Conservation (phyloP, 1,139 yeast genomes). For the Geotrichum restrictum region DNA sequence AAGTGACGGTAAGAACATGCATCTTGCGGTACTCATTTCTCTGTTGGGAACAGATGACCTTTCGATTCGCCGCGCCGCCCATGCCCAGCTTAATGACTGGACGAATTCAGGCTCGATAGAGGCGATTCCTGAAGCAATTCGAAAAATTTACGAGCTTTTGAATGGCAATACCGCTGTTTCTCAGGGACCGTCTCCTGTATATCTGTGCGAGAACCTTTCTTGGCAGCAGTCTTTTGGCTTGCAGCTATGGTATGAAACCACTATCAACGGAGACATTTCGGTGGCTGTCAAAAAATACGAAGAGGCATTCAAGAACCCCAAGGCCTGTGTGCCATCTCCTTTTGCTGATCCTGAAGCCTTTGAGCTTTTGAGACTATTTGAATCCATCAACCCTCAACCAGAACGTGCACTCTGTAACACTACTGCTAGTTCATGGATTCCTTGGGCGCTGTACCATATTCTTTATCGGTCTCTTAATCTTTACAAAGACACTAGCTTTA, state of each 20-base stretch:
- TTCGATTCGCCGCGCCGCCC: slow-evolving; percentile 53
- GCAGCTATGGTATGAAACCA: slow-evolving; percentile 57
- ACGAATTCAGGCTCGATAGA: slow-evolving; percentile 40
- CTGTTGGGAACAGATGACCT: slow-evolving; percentile 60
- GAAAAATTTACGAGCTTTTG: slow-evolving; percentile 61
- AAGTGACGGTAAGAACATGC: slow-evolving; percentile 54
- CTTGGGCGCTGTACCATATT: slow-evolving; percentile 57
- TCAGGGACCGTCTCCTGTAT: slow-evolving; percentile 32
- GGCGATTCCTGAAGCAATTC: slow-evolving; percentile 51
- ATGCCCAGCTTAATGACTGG: slow-evolving; percentile 67
- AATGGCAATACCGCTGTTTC: slow-evolving; percentile 47
- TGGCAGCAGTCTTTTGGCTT: slow-evolving; percentile 67
- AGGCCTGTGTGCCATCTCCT: slow-evolving; percentile 29
- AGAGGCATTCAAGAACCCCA: slow-evolving; percentile 27
- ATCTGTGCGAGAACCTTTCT: slow-evolving; percentile 48
- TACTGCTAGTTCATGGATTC: slow-evolving; percentile 40
- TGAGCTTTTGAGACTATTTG: slow-evolving; percentile 44
- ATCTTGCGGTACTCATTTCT: slow-evolving; percentile 67
- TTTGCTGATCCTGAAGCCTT: slow-evolving; percentile 27
- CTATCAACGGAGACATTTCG: slow-evolving; percentile 40
- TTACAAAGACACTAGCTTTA: slow-evolving; percentile 21
- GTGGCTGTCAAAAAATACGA: slow-evolving; percentile 39
- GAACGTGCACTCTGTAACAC: slow-evolving; percentile 27
- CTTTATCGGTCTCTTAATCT: slow-evolving; percentile 31
- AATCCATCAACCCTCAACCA: slow-evolving; percentile 36